A percentile compares a stretch with the other conserved stretches of the same genome.
These are phyloP conservation scores for Starmerella cellae DNA, from an alignment of 805 yeast genomes.

Conservation along the genomic window DNA sequence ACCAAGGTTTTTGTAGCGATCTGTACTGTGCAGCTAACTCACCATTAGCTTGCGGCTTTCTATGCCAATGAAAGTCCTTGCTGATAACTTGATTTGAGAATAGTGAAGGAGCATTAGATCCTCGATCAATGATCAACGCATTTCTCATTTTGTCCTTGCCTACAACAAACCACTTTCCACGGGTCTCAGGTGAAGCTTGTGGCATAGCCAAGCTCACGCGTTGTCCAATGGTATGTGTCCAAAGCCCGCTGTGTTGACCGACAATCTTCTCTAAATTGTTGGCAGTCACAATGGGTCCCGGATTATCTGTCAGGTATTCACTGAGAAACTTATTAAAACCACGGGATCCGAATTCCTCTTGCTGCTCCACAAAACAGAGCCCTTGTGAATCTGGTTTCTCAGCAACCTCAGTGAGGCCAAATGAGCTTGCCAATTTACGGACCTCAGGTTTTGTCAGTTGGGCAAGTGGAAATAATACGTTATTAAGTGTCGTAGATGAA, in stretches of 20 bases:
- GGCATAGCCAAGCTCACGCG: conserved; percentile 70
- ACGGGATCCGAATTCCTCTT: conserved; percentile 30
- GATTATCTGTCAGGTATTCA: conserved; percentile 58
- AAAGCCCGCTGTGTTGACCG: conserved; percentile 75
- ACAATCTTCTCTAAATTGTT: conserved; percentile 47
- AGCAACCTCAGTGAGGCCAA: conserved; percentile 43
- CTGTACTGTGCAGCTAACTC: conserved; percentile 48
- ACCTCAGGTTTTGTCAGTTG: conserved; percentile 62
- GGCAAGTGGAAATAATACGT: conserved; percentile 68
- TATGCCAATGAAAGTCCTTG: conserved; percentile 41
- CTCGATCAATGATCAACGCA: conserved; percentile 67
- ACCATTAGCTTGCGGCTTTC: conserved; percentile 15
- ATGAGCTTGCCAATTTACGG: conserved; percentile 47
- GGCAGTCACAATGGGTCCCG: conserved; percentile 69
- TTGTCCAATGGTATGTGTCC: conserved; percentile 96
- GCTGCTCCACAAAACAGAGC: conserved; percentile 69
- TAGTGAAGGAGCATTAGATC: conserved; percentile 45
- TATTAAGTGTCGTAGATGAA: conserved; percentile 32
- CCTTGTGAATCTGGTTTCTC: conserved; percentile 91
- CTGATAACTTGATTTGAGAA: conserved; percentile 35
- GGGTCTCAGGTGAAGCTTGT: conserved; percentile 62
- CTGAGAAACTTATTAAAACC: conserved; percentile 54
- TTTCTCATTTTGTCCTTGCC: conserved; percentile 53
- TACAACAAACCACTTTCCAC: conserved; percentile 79
- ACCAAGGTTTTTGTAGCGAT: conserved; percentile 53